A percentile compares a stretch with the other conserved stretches of the same genome.
Evolutionary conservation across 2,329 filamentous ascomycete species (phyloP).

Genomic region (Grosmannia clavigera): DNA sequence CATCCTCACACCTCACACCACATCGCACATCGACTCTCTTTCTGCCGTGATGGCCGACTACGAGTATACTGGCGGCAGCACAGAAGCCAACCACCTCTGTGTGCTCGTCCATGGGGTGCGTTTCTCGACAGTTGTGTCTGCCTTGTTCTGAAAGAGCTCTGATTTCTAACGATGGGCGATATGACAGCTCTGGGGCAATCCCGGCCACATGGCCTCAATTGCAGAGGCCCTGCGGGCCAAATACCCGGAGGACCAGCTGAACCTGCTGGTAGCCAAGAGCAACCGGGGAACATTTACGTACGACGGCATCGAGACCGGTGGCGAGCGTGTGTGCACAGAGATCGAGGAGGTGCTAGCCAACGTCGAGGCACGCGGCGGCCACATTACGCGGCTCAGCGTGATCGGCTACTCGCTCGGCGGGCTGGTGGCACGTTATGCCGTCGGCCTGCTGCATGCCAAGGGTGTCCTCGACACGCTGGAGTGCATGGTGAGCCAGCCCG

Average conservation of each 20-base stretch:
- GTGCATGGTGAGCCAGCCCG: constrained; percentile 47
- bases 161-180: not conserved
- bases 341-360: constrained; percentile 50
- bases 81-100: constrained; percentile 56
- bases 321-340: constrained; percentile 54
- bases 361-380: constrained; percentile 49
- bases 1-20: not conserved
- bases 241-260: constrained; percentile 49
- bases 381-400: constrained; percentile 71
- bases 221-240: constrained; percentile 51
- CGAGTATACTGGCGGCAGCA: constrained; percentile 37
- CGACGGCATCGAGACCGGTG: constrained; percentile 55
- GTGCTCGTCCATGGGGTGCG: constrained; percentile 67
- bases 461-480: constrained; percentile 68
- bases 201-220: constrained; percentile 56
- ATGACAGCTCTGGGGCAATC: constrained; percentile 63
- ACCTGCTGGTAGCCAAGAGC: constrained; percentile 59
- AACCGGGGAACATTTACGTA: constrained; percentile 64
- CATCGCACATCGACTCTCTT: not conserved
- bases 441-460: constrained; percentile 71
- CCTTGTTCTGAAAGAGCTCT: not conserved
- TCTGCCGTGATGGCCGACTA: constrained; percentile 27
- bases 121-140: constrained; percentile 5
- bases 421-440: constrained; percentile 71
- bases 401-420: constrained; percentile 86